Evolutionary conservation across 805 yeast species (phyloP).

Genomic region (Candida argentea): DNA sequence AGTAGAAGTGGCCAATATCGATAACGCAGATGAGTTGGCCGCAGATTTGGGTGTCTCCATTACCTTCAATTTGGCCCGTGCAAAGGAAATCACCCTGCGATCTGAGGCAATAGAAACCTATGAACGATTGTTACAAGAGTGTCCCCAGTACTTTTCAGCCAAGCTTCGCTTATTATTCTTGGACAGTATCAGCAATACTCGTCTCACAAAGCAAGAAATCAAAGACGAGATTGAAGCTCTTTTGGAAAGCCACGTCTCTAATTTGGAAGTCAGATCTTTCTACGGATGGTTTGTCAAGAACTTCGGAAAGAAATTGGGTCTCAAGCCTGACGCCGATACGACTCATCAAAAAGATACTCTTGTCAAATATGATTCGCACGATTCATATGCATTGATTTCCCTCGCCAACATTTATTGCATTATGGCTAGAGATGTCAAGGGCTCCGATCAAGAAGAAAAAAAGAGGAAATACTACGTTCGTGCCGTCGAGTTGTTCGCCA

Average conservation of each 20-base stretch:
- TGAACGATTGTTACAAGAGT: slow-evolving; percentile 40
- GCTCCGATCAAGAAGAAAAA: slow-evolving; percentile 36
- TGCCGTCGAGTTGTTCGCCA: slow-evolving; percentile 88
- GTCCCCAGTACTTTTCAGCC: slow-evolving; percentile 70
- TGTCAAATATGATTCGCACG: slow-evolving; percentile 76
- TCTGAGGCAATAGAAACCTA: slow-evolving; percentile 40
- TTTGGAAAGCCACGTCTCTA: slow-evolving; percentile 42
- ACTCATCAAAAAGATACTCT: slow-evolving; percentile 79
- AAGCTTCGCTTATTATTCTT: slow-evolving; percentile 60
- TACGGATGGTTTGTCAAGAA: slow-evolving; percentile 81
- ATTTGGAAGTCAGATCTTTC: slow-evolving; percentile 80
- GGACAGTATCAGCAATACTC: slow-evolving; percentile 35
- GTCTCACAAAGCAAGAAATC: slow-evolving; percentile 31
- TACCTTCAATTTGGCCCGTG: slow-evolving; percentile 67
- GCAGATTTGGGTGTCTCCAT: slow-evolving; percentile 23
- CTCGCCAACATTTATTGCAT: slow-evolving; percentile 79
- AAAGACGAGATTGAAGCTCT: slow-evolving; percentile 46
- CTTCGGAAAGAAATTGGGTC: slow-evolving; percentile 41
- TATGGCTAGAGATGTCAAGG: slow-evolving; percentile 68
- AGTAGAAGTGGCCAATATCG: slow-evolving; percentile 34
- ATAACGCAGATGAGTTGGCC: slow-evolving; percentile 12
- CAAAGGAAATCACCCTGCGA: slow-evolving; percentile 37
- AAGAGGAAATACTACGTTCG: slow-evolving; percentile 67
- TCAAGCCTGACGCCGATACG: slow-evolving; percentile 52
- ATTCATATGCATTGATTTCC: slow-evolving; percentile 79